Conservation (phyloP, 306 rosid species). For the Quercus parvula region DNA sequence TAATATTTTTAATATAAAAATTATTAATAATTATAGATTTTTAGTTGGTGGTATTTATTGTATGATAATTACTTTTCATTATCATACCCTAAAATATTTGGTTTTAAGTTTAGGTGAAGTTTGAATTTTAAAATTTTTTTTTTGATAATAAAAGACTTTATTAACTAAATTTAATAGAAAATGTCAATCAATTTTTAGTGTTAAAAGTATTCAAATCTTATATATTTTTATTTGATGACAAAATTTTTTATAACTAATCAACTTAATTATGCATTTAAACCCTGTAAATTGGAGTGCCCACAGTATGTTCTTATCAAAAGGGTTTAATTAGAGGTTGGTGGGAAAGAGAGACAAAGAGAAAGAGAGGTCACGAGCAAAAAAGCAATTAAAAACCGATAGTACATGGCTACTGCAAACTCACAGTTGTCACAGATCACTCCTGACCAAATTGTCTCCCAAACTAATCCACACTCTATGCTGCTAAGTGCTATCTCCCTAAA, state of each 20-base stretch:
- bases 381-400: neutral
- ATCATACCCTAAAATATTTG: too few relatives aligned
- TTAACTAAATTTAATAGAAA: rapidly evolving
- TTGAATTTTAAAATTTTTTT: too few relatives aligned
- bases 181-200: rapidly evolving
- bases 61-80: rapidly evolving
- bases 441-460: constrained; percentile 4
- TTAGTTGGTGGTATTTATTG: rapidly evolving
- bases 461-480: neutral
- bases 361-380: neutral
- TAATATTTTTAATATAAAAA: too few relatives aligned
- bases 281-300: too few relatives aligned
- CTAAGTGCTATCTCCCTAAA: neutral
- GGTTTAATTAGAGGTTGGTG: neutral
- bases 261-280: too few relatives aligned
- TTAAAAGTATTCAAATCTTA: rapidly evolving
- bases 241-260: too few relatives aligned
- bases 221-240: too few relatives aligned
- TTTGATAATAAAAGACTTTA: rapidly evolving
- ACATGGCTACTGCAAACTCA: constrained; percentile 3
- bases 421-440: constrained; percentile 12
- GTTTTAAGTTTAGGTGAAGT: rapidly evolving
- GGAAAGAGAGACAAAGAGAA: neutral
- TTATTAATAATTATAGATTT: too few relatives aligned
- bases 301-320: too few relatives aligned